phyloP scores from a whole-genome alignment of 371 early-diverging fungal species.

The Mucor saturninus region DNA sequence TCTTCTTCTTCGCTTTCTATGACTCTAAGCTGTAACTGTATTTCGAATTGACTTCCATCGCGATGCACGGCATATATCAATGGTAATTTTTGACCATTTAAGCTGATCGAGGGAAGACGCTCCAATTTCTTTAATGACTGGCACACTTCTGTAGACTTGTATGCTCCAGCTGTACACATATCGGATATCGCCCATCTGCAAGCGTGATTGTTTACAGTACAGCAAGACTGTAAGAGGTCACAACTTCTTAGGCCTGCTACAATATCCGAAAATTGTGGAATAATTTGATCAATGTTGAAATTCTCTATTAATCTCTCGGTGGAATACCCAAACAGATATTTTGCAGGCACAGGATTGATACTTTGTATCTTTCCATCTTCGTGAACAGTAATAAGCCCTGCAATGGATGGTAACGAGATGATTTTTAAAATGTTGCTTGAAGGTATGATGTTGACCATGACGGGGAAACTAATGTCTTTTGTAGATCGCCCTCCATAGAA shows the following conservation, averaged over 20 bases:
- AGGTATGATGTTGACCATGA: constrained; percentile 42
- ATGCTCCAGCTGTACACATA: constrained; percentile 6
- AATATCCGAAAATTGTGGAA: constrained; percentile 62
- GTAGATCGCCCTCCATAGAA: constrained; percentile 66
- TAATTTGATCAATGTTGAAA: constrained; percentile 54
- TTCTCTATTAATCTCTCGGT: constrained; percentile 53
- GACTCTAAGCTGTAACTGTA: constrained; percentile 66
- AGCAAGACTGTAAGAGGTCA: constrained; percentile 23
- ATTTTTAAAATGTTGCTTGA: constrained; percentile 43
- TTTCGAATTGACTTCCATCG: constrained; percentile 64
- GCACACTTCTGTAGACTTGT: constrained; percentile 9
- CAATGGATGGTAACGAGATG: constrained; percentile 68
- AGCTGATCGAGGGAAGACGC: constrained; percentile 15
- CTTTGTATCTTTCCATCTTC: constrained; percentile 62
- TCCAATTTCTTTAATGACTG: constrained; percentile 23
- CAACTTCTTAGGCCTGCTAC: constrained; percentile 24
- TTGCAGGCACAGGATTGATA: constrained; percentile 70
- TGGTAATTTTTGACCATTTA: constrained; percentile 38
- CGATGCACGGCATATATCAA: constrained; percentile 66
- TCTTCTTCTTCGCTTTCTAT: constrained; percentile 59
- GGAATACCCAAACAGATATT: constrained; percentile 72
- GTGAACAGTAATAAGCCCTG: constrained; percentile 68
- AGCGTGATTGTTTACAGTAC: constrained; percentile 33
- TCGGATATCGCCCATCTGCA: constrained; percentile 43
- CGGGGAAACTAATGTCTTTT: constrained; percentile 62